Evolutionary conservation across 768 basidiomycete species (phyloP).

Genomic region (Russula compacta): DNA sequence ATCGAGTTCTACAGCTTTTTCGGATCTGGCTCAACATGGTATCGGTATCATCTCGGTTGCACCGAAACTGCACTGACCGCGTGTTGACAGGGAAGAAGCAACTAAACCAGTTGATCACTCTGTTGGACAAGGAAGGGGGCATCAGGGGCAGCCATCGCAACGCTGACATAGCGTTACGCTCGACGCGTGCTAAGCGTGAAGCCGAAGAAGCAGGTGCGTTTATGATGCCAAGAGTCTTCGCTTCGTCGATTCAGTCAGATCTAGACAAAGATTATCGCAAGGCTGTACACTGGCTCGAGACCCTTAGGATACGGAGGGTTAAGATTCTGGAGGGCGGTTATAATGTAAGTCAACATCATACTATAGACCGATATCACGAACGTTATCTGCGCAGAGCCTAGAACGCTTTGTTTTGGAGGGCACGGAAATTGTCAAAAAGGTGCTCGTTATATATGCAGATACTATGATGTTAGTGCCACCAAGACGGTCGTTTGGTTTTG

Average conservation of each 20-base stretch:
- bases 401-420: constrained; percentile 73
- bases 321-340: constrained; percentile 80
- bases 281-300: constrained; percentile 89
- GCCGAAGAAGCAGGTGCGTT: constrained; percentile 79
- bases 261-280: constrained; percentile 85
- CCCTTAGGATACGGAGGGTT: constrained; percentile 67
- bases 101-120: constrained; percentile 76
- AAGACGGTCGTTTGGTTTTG: not conserved
- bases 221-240: not conserved
- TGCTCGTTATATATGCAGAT: constrained; percentile 68
- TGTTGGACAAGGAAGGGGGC: constrained; percentile 64
- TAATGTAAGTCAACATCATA: constrained; percentile 39
- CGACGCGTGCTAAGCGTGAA: constrained; percentile 79
- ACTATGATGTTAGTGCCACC: constrained; percentile 53
- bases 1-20: constrained; percentile 71
- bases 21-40: constrained; percentile 85
- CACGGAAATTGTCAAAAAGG: constrained; percentile 49
- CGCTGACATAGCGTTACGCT: constrained; percentile 59
- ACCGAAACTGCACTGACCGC: not conserved
- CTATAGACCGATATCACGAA: not conserved
- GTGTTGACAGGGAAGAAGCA: constrained; percentile 63
- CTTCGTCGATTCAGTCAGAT: not conserved
- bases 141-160: constrained; percentile 45
- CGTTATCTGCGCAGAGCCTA: constrained; percentile 49
- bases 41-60: not conserved